Conservation (phyloP, 2,329 filamentous ascomycete genomes). For the Penicillium sp. region DNA sequence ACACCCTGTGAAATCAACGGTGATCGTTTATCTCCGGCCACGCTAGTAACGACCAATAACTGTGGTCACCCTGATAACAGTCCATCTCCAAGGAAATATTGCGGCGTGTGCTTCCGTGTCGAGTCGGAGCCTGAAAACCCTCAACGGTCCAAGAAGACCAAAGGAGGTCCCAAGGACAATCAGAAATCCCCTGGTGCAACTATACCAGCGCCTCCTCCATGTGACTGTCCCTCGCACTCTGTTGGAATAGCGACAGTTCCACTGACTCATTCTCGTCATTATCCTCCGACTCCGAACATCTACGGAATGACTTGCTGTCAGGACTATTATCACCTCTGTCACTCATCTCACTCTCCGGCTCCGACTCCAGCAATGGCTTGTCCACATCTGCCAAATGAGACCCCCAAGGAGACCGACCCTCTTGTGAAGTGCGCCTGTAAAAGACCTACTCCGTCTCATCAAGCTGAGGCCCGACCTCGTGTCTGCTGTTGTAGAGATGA, state of each 20-base stretch:
- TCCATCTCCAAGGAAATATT: background rate
- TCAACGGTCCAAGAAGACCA: background rate
- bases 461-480: background rate
- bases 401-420: background rate
- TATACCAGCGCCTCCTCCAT: background rate
- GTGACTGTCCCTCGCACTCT: background rate
- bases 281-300: background rate
- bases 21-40: background rate
- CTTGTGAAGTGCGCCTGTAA: background rate
- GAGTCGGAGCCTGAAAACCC: background rate
- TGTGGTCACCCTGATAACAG: slow-evolving; percentile 8
- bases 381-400: background rate
- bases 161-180: background rate
- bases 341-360: background rate
- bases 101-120: background rate
- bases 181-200: background rate
- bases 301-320: background rate
- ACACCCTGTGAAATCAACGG: slow-evolving; percentile 7
- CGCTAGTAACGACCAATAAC: slow-evolving; percentile 2
- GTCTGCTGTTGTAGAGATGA: slow-evolving; percentile 2
- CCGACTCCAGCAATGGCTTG: background rate
- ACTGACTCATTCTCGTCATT: background rate
- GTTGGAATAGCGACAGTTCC: background rate
- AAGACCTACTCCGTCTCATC: background rate
- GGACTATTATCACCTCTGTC: background rate